These are phyloP conservation scores for Wakefieldia striispora DNA, from an alignment of 768 basidiomycete genomes.

Conservation along the genomic window DNA sequence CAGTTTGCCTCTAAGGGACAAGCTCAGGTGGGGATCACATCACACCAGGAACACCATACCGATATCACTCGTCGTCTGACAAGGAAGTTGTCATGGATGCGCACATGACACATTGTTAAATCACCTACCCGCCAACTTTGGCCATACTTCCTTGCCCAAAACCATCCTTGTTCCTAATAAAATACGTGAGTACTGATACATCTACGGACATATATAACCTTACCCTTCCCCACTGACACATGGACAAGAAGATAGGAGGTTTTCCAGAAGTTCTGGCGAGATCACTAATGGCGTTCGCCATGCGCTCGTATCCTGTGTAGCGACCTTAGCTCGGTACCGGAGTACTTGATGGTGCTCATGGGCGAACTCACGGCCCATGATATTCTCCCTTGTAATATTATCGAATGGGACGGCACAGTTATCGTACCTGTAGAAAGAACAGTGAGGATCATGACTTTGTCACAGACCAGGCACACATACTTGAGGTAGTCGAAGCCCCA, in stretches of 20 bases:
- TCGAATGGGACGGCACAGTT: slow-evolving; percentile 64
- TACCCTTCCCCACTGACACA: slow-evolving; percentile 71
- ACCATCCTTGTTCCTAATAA: slow-evolving; percentile 57
- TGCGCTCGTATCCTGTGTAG: slow-evolving; percentile 52
- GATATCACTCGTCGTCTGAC: slow-evolving; percentile 52
- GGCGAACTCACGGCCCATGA: slow-evolving; percentile 47
- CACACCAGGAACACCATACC: slow-evolving; percentile 22
- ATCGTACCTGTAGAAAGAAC: slow-evolving; percentile 44
- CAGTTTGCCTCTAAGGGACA: slow-evolving; percentile 41
- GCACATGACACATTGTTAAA: not conserved
- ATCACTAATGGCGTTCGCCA: slow-evolving; percentile 56
- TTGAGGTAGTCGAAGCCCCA: slow-evolving; percentile 70
- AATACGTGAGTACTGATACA: not conserved
- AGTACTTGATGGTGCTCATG: not conserved
- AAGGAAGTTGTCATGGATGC: slow-evolving; percentile 3
- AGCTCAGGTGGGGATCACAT: not conserved
- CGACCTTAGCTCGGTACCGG: not conserved
- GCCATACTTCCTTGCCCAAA: slow-evolving; percentile 57
- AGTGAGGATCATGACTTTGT: not conserved
- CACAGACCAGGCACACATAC: slow-evolving; percentile 32
- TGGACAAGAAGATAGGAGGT: slow-evolving; percentile 54
- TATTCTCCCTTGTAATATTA: slow-evolving; percentile 51
- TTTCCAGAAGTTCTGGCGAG: slow-evolving; percentile 48
- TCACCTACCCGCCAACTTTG: slow-evolving; percentile 63
- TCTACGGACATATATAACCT: slow-evolving; percentile 9